Evolutionary conservation across 2,329 filamentous ascomycete species (phyloP).

Genomic region (Paracamarosporium sp.): DNA sequence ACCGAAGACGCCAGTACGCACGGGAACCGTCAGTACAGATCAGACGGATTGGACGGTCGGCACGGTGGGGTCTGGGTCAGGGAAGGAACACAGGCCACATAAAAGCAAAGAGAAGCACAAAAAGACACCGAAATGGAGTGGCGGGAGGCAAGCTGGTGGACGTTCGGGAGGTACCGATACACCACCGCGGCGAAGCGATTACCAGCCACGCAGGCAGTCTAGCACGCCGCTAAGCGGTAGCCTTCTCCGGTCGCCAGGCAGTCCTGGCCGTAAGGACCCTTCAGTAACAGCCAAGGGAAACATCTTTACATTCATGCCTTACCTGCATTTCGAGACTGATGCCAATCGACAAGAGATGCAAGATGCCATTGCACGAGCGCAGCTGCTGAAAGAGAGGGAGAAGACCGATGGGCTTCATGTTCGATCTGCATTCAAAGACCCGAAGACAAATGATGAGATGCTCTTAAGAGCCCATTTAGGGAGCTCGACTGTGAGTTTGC

Average conservation of each 20-base stretch:
- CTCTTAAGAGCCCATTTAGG: constrained; percentile 58
- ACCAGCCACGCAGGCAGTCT: constrained; percentile 27
- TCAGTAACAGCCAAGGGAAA: constrained; percentile 40
- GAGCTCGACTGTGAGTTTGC: constrained; percentile 56
- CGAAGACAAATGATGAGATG: constrained; percentile 52
- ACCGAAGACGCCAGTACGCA: constrained; percentile 32
- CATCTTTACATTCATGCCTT: constrained; percentile 65
- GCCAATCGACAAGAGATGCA: constrained; percentile 63
- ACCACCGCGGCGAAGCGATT: constrained; percentile 30
- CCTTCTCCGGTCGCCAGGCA: constrained; percentile 42
- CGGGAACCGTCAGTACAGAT: constrained; percentile 32
- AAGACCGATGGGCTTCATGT: constrained; percentile 20
- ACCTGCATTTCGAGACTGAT: constrained; percentile 69
- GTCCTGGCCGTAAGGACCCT: constrained; percentile 42
- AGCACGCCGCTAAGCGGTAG: constrained; percentile 34
- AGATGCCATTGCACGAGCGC: constrained; percentile 55
- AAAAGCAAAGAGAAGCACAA: constrained; percentile 42
- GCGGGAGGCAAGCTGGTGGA: constrained; percentile 26
- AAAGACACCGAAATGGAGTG: constrained; percentile 38
- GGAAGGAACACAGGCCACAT: constrained; percentile 30
- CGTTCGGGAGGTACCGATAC: constrained; percentile 36
- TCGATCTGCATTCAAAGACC: constrained; percentile 27
- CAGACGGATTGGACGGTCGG: constrained; percentile 40
- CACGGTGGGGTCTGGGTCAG: constrained; percentile 28
- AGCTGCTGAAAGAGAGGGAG: constrained; percentile 27